Base-by-base conservation (phyloP, 2,329 filamentous ascomycete species). In the Epicoccum sorghinum region DNA sequence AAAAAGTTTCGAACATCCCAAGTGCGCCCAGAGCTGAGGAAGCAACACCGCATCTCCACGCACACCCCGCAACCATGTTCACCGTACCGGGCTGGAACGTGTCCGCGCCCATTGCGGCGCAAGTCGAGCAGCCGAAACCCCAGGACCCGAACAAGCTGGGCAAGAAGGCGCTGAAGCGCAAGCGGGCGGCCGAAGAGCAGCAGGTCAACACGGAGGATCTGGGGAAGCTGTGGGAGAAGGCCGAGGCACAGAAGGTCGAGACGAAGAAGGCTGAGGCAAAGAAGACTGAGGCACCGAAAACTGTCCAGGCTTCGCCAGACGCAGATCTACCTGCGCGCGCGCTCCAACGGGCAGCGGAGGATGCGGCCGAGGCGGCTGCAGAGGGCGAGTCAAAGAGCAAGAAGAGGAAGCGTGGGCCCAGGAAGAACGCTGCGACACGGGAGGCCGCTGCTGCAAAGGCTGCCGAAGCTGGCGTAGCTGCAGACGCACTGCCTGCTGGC, bases 51-150 rank as follows among this genome's bases (percentile, higher is more conserved):
- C 3, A 6, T 13, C 8, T n/a, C 6, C 36, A 23, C 40, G 25
- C 6, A 40, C 7, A 36, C 23, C 33, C 35, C 41, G 43, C 53
- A 36, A 60, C 57, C 76, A 93, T 98, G 93, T 98, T 98, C 75
- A 88, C 92, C 8, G 93, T 98, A 27, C 90, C 90, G 68, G 95
- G 95, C 64, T 97, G 93, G 93, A 91, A 91, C 35, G 82, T 97
- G 32, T 86, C 90, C 51, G 83, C 88, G 58, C 84, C 86, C 47
- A 84, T 96, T 60, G 91, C 91, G 75, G 77, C 85, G 27, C 91
- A 96, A 76, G 83, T 79, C 14, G 78, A 82, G 57, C 69, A 68
- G 57, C 68, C 71, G 14, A 71, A 70, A 43, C 57, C 66, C 1
- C 66, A 66, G 52, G 65, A 69, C 29, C 66, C 70, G 60, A 74